These are phyloP conservation scores for Syzygium oleosum DNA, from an alignment of 345 rosid genomes.

Conservation along the genomic window DNA sequence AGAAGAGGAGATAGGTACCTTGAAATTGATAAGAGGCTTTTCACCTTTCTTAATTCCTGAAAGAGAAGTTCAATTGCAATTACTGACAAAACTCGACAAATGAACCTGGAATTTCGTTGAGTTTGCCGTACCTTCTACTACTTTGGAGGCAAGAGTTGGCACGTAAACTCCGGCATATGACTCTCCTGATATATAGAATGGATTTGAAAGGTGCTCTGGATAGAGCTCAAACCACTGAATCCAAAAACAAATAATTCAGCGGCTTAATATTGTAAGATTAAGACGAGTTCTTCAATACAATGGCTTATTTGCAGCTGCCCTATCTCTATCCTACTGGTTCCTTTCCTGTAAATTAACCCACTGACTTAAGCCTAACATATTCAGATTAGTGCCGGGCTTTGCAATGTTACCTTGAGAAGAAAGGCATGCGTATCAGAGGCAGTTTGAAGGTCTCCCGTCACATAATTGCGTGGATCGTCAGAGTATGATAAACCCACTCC, in stretches of 20 bases:
- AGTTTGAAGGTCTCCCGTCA: conserved; percentile 30
- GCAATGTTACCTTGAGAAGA: conserved; percentile 33
- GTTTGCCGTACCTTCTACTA: conserved; percentile 14
- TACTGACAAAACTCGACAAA: background rate
- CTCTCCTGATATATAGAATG: conserved; percentile 40
- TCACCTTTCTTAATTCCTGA: conserved; percentile 22
- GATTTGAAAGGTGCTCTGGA: conserved; percentile 26
- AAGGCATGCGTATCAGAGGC: conserved; percentile 37
- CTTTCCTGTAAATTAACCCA: background rate
- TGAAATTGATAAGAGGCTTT: conserved; percentile 28
- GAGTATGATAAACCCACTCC: conserved; percentile 60
- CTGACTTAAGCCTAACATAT: background rate
- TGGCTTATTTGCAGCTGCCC: background rate
- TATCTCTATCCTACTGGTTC: background rate
- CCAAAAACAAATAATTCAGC: background rate
- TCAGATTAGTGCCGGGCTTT: background rate
- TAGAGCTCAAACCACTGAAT: conserved; percentile 34
- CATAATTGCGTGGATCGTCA: conserved; percentile 9
- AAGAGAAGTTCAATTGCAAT: background rate
- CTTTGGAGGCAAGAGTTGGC: conserved; percentile 26
- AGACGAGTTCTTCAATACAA: background rate
- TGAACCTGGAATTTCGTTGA: background rate
- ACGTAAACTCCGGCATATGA: conserved; percentile 40
- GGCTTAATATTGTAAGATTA: background rate
- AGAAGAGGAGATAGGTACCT: conserved; percentile 11